Evolutionary conservation across 768 basidiomycete species (phyloP).

Genomic region (Infundibulicybe gibba): DNA sequence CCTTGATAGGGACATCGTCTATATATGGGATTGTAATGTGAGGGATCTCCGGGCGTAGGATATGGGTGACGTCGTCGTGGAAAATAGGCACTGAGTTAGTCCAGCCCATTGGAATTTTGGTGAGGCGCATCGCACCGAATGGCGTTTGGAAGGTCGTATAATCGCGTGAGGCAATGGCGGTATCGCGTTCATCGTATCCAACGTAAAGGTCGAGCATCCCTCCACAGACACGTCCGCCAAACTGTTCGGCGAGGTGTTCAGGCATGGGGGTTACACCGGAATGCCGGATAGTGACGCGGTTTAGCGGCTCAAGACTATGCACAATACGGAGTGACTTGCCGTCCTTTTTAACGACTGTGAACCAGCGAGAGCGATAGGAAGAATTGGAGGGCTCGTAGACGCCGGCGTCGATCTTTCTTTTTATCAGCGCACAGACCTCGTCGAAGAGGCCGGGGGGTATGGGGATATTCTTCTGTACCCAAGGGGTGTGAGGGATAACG

Average conservation of each 20-base stretch:
- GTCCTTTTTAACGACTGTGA: conserved; percentile 35
- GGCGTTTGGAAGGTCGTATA: conserved; percentile 39
- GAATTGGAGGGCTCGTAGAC: conserved; percentile 31
- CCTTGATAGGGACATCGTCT: conserved; percentile 27
- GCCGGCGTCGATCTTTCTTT: conserved; percentile 20
- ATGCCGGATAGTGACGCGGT: conserved; percentile 31
- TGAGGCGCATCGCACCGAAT: conserved; percentile 20
- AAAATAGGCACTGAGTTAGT: conserved; percentile 23
- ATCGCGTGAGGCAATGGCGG: conserved; percentile 26
- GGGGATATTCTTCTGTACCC: conserved; percentile 22
- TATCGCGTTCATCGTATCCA: conserved; percentile 28
- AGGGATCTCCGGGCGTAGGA: conserved; percentile 26
- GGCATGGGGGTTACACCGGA: conserved; percentile 27
- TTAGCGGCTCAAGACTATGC: conserved; percentile 33
- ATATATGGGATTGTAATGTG: conserved; percentile 21
- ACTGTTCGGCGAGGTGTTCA: conserved; percentile 27
- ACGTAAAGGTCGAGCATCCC: conserved; percentile 30
- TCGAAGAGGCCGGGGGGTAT: conserved; percentile 22
- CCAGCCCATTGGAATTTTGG: conserved; percentile 34
- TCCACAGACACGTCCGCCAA: conserved; percentile 25
- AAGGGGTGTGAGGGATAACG: conserved; percentile 28
- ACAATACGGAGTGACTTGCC: conserved; percentile 28
- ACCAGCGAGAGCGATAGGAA: conserved; percentile 29
- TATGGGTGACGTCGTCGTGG: conserved; percentile 16
- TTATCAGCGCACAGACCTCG: conserved; percentile 15